Conservation (phyloP, 805 yeast genomes). For the Ogataea pilisensis region DNA sequence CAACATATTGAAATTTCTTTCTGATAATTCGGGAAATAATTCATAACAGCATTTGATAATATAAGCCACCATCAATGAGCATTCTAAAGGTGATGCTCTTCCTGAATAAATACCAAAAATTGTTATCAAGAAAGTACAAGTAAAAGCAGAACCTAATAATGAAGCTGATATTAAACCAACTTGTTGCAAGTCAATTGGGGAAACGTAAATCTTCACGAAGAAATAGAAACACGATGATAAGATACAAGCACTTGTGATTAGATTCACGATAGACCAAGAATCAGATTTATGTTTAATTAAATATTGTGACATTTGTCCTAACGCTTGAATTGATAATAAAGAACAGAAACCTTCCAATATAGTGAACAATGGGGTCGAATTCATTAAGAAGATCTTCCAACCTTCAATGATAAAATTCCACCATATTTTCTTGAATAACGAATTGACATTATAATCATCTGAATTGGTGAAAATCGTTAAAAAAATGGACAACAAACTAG, state of each 20-base stretch:
- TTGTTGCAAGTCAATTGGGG: conserved; percentile 57
- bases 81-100: conserved; percentile 86
- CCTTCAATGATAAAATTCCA: conserved; percentile 44
- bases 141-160: conserved; percentile 78
- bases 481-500: conserved; percentile 71
- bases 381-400: conserved; percentile 70
- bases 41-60: conserved; percentile 91
- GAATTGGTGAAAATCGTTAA: conserved; percentile 48
- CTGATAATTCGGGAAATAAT: conserved; percentile 82
- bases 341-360: conserved; percentile 92
- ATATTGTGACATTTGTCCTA: conserved; percentile 79
- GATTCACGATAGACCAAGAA: conserved; percentile 70
- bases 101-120: conserved; percentile 79
- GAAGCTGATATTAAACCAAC: conserved; percentile 75
- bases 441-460: conserved; percentile 14
- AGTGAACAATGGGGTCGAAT: conserved; percentile 87
- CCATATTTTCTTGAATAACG: conserved; percentile 24
- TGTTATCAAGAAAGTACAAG: conserved; percentile 70
- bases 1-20: conserved; percentile 32
- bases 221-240: conserved; percentile 76
- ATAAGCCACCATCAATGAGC: conserved; percentile 81
- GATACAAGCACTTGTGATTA: conserved; percentile 68
- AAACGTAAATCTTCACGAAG: conserved; percentile 76
- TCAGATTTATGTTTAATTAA: conserved; percentile 61
- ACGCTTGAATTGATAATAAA: conserved; percentile 83